Evolutionary conservation across 2,329 filamentous ascomycete genomes (phyloP), one percentile per base, ranked within the genome.

Genomic region (Neofusicoccum kwambonambiense): DNA sequence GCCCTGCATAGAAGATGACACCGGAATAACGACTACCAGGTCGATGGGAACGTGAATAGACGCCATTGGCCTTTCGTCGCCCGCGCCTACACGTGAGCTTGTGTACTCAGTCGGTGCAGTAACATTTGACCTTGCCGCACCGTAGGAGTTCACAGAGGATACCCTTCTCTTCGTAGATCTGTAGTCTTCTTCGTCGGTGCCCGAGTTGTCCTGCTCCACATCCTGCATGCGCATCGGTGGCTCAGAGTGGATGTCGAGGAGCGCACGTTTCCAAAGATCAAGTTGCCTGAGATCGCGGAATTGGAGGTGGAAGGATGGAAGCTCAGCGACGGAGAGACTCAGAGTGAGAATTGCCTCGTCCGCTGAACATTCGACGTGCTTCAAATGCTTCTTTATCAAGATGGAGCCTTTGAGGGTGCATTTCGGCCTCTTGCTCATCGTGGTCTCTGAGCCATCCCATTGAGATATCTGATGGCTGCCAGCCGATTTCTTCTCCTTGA

Each of bases 1-100:
- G n/a, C 95, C 95, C 78, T 98, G 95, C 94, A 98, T 99, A 0
- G 95, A 98, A 0, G 94, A 96, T 0, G 95, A 98, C 5, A 99
- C 93, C 0, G 95, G 95, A 39, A 99, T 93, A 22, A 99, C 95
- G 0, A 98, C 92, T 0, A 99, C 94, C 35, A 99, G 89, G 74
- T 99, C 95, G 62, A 98, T 87, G 1, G 95, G 94, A 15, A 98
- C 92, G 74, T 99, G 95, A 54, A 94, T 76, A 5, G 89, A 86
- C 78, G 79, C 64, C 72, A 78, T 70, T 22, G 81, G 71, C 77
- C 73, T 75, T 17, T 85, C 85, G 45, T 79, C 79, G 22, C 72
- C 67, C 44, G 72, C 70, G 19, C 77, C 79, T 45, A 69, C 71
- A 35, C 78, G 78, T 2, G 91, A 87, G 62, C 44, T 64, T 3